These are phyloP conservation scores for Paspalum vaginatum DNA, from an alignment of 176 grass and related monocot genomes.

Conservation along the genomic window DNA sequence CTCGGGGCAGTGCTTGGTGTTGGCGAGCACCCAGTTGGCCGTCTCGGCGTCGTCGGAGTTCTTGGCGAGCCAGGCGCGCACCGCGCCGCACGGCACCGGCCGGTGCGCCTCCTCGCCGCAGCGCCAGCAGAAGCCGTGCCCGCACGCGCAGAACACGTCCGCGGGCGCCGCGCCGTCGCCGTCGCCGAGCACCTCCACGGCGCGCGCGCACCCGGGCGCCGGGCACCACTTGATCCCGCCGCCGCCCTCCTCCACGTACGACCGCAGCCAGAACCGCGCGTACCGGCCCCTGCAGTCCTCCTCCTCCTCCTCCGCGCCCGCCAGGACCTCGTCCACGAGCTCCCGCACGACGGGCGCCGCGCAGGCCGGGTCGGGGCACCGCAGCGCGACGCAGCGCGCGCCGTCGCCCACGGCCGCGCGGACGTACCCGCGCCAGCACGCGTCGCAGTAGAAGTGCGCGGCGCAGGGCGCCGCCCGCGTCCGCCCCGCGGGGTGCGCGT, in stretches of 20 bases:
- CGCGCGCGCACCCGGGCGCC: constrained; percentile 24
- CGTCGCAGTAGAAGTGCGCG: constrained; percentile 12
- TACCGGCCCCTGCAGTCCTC: constrained; percentile 14
- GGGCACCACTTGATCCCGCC: constrained; percentile 36
- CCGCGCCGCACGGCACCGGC: constrained; percentile 43
- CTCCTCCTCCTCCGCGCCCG: neutral
- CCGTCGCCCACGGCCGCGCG: constrained; percentile 20
- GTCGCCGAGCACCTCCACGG: constrained; percentile 10
- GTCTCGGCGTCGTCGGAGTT: neutral
- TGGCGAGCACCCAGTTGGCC: neutral
- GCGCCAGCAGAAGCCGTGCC: constrained; percentile 43
- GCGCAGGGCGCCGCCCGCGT: constrained; percentile 6
- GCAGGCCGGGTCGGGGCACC: constrained; percentile 42
- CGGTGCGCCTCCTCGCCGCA: constrained; percentile 57
- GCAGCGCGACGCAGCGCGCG: constrained; percentile 37
- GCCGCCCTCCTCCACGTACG: constrained; percentile 44
- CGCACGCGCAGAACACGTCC: constrained; percentile 39
- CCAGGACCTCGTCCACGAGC: neutral
- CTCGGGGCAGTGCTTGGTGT: constrained; percentile 46
- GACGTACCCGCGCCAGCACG: constrained; percentile 42
- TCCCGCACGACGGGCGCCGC: neutral
- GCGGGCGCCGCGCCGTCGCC: neutral
- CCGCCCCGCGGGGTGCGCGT: neutral
- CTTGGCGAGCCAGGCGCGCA: constrained; percentile 36
- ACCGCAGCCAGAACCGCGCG: constrained; percentile 31